phyloP scores from a whole-genome alignment of 1,284 basidiomycete genomes.

The Leccinum insolens region DNA sequence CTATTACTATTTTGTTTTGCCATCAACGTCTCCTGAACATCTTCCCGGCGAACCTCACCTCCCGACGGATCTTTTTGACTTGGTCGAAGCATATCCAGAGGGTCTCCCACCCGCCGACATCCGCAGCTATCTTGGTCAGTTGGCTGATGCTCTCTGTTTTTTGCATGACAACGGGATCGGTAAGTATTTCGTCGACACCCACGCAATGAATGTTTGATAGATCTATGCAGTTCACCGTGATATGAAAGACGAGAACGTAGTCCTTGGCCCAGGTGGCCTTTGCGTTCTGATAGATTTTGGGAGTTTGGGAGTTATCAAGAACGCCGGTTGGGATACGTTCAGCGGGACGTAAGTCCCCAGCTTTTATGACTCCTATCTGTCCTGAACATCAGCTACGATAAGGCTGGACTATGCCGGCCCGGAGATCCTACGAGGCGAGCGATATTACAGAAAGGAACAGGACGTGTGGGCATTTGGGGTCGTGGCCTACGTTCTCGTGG shows the following conservation, averaged over 20 bases:
- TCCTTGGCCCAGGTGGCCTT: slow-evolving; percentile 70
- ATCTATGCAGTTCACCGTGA: slow-evolving; percentile 84
- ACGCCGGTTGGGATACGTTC: slow-evolving; percentile 92
- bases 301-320: slow-evolving; percentile 86
- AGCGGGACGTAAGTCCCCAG: slow-evolving; percentile 78
- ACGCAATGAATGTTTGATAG: slow-evolving; percentile 11
- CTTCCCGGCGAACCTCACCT: slow-evolving; percentile 52
- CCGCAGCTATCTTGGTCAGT: slow-evolving; percentile 89
- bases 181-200: slow-evolving; percentile 37
- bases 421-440: slow-evolving; percentile 93
- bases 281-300: slow-evolving; percentile 98
- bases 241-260: slow-evolving; percentile 98
- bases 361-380: slow-evolving; percentile 18
- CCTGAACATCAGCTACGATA: slow-evolving; percentile 12
- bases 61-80: slow-evolving; percentile 90
- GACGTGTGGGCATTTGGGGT: slow-evolving; percentile 99
- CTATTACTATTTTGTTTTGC: slow-evolving; percentile 91
- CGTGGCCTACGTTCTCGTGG: slow-evolving; percentile 93
- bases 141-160: slow-evolving; percentile 91
- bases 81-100: slow-evolving; percentile 88
- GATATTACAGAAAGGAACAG: slow-evolving; percentile 95
- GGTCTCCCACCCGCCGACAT: slow-evolving; percentile 81
- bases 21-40: slow-evolving; percentile 66
- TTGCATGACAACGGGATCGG: slow-evolving; percentile 90
- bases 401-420: slow-evolving; percentile 97